Base-by-base conservation (phyloP, 2,329 filamentous ascomycete genomes). In the Dothideomycetidae sp. region DNA sequence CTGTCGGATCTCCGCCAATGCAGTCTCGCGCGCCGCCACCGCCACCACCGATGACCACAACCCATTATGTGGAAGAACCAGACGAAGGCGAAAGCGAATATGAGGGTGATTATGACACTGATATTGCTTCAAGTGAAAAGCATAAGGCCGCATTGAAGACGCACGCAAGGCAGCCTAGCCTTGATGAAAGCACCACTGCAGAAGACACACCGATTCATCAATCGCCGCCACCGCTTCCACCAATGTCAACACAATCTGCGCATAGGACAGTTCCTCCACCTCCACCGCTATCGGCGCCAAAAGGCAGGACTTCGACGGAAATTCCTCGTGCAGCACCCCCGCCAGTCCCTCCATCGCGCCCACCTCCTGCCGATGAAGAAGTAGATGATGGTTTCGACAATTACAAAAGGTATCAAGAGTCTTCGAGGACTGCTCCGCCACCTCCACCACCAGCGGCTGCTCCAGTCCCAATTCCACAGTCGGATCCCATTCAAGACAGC, bases 31-130 rank as follows among this genome's bases (percentile, higher is more conserved):
- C 61, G n/a, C 63, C 63, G 16, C 66, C 65, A n/a, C 66, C 64
- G 5, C 57, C 55, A n/a, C 64, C 64, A 12, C 62, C 63, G 9
- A 52, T 51, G 15, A 49, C 51, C 16, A 53, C 53, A 10, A 56
- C 58, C 31, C 54, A 54, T n/a, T 56, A 51, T 37, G 28, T 44
- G 2, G 61, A 70, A 29, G 77, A 78, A 10, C 77, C 75, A 16
- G 78, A 80, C 42, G 83, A 81, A 42, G 85, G 92, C 51, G 71
- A 84, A 21, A 92, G 84, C 0, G 88, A 94, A 53, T 96, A 96
- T 52, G 90, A 98, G 54, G 90, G 88, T 5, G 90, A 96, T 53
- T 96, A 96, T 54, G 90, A 96, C 50, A 96, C 90, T 5, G 90
- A 96, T 54, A 96, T 96, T 53, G 86, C 81, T 2, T 83, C 86